A percentile compares a stretch with the other conserved stretches of the same genome.
Evolutionary conservation across 352 stramenopile species (phyloP).

Genomic region (Blastocystis sp.): DNA sequence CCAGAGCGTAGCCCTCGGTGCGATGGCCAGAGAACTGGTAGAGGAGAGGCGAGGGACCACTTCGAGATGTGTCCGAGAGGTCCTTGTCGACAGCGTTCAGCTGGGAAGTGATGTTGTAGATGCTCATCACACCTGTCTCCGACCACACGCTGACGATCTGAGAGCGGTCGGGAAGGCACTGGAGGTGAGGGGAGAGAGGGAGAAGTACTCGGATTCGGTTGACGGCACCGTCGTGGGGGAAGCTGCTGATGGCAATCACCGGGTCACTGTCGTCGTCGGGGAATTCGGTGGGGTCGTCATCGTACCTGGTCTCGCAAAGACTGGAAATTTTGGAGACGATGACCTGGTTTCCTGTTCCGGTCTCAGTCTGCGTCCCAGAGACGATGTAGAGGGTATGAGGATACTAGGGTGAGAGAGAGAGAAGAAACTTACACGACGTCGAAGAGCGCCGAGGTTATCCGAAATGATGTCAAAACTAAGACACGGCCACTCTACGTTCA

Average conservation of each 20-base stretch:
- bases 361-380: conserved; percentile 87
- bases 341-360: conserved; percentile 86
- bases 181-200: background rate
- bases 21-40: conserved; percentile 89
- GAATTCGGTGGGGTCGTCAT: conserved; percentile 68
- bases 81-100: conserved; percentile 76
- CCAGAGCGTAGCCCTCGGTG: conserved; percentile 93
- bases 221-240: conserved; percentile 87
- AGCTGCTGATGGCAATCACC: conserved; percentile 86
- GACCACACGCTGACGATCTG: conserved; percentile 94
- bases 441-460: conserved; percentile 85
- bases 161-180: conserved; percentile 66
- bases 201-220: conserved; percentile 79
- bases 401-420: conserved; percentile 70
- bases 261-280: conserved; percentile 86
- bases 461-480: conserved; percentile 92
- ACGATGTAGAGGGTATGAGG: conserved; percentile 90
- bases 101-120: conserved; percentile 88
- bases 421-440: conserved; percentile 68
- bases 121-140: conserved; percentile 85
- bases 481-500: conserved; percentile 92
- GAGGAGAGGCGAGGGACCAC: conserved; percentile 67
- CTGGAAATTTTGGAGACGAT: conserved; percentile 95
- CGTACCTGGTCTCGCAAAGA: conserved; percentile 84
- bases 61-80: background rate